These are phyloP conservation scores for Houttuynia cordata DNA, from an alignment of 164 flowering plant genomes.

Conservation along the genomic window DNA sequence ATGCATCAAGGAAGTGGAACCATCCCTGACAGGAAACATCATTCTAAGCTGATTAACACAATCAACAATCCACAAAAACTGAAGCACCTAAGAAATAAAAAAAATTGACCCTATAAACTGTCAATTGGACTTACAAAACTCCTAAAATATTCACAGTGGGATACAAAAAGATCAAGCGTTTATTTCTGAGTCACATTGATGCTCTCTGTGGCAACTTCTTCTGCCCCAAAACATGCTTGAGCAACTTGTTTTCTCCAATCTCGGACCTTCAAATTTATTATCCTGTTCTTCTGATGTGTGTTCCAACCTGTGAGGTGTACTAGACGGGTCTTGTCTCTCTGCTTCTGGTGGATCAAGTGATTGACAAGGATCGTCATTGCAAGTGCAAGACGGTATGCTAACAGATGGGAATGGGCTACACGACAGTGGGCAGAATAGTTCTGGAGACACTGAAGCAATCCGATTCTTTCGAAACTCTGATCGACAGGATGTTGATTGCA, in stretches of 20 bases:
- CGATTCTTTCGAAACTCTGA: constrained; percentile 59
- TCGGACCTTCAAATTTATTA: constrained; percentile 41
- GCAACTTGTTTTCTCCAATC: constrained; percentile 66
- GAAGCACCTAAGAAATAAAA: neutral
- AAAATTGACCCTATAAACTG: neutral
- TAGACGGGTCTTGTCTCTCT: constrained; percentile 39
- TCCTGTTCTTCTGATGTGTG: constrained; percentile 31
- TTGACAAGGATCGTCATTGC: constrained; percentile 66
- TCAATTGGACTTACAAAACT: neutral
- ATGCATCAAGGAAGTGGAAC: too few relatives aligned
- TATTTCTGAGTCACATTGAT: constrained; percentile 87
- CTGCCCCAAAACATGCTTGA: constrained; percentile 87
- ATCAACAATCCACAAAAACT: too few relatives aligned
- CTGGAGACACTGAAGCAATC: constrained; percentile 81
- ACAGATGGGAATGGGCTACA: constrained; percentile 87
- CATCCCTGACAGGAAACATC: too few relatives aligned
- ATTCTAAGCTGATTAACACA: too few relatives aligned
- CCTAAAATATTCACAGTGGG: neutral
- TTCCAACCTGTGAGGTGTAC: constrained; percentile 30
- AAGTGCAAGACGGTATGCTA: constrained; percentile 66
- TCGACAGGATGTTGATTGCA: constrained; percentile 26
- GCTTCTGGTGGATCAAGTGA: constrained; percentile 42
- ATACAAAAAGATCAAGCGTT: constrained; percentile 32
- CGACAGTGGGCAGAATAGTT: constrained; percentile 71
- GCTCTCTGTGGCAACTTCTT: constrained; percentile 95